These are phyloP conservation scores for Didymella keratinophila DNA, from an alignment of 2,329 filamentous ascomycete genomes.

Conservation along the genomic window DNA sequence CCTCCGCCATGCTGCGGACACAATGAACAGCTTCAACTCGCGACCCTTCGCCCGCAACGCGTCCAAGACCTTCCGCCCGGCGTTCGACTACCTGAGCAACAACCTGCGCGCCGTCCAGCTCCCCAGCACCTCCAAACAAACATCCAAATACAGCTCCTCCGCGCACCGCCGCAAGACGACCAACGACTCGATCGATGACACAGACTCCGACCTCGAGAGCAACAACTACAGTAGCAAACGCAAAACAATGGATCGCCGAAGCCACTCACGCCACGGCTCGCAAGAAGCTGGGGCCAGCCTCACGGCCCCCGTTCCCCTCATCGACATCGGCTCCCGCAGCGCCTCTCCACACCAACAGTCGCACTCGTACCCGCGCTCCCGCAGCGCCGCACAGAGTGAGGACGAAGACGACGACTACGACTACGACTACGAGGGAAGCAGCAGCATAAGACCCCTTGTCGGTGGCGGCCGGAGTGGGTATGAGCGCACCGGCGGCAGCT, in stretches of 20 bases:
- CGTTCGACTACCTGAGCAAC: conserved; percentile 48
- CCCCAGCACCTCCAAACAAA: conserved; percentile 23
- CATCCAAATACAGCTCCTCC: conserved; percentile 24
- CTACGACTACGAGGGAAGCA: conserved; percentile 14
- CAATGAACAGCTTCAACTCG: conserved; percentile 46
- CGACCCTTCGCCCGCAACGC: conserved; percentile 45
- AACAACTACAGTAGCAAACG: conserved; percentile 27
- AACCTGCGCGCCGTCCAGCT: conserved; percentile 33
- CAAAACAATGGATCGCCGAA: conserved; percentile 36
- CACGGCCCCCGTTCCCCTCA: conserved; percentile 54
- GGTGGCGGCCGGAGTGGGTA: conserved; percentile 30
- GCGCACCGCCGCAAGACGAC: conserved; percentile 44
- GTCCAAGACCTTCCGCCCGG: conserved; percentile 43
- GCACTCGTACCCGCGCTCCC: conserved; percentile 53
- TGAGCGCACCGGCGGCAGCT: conserved; percentile 40
- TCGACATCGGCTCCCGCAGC: conserved; percentile 53
- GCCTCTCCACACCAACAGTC: conserved; percentile 53
- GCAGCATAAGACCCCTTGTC: conserved; percentile 51
- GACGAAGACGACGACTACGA: conserved; percentile 58
- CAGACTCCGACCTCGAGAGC: conserved; percentile 47
- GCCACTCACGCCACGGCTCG: conserved; percentile 43
- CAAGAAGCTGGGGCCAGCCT: conserved; percentile 39
- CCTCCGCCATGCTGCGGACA: conserved; percentile 21
- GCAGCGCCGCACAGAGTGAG: conserved; percentile 55
- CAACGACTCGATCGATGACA: conserved; percentile 49